Conservation (phyloP, 768 basidiomycete species). For the Naganishia vaughanmartiniae region DNA sequence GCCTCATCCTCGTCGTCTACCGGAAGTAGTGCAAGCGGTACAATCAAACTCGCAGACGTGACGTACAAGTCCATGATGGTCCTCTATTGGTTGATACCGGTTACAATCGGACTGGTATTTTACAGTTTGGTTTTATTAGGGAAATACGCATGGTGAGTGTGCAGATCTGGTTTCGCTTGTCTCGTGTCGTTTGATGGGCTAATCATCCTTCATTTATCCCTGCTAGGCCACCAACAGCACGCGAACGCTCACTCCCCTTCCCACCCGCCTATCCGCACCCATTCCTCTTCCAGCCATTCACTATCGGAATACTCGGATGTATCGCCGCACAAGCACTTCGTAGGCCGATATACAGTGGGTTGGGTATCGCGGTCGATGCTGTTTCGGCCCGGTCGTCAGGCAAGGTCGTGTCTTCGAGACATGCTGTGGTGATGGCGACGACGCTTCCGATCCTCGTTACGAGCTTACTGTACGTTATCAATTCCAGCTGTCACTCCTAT, state of each 20-base stretch:
- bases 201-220: too few species aligned
- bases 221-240: constrained; percentile 47
- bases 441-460: constrained; percentile 15
- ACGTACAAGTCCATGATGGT: constrained; percentile 8
- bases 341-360: constrained; percentile 40
- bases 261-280: constrained; percentile 46
- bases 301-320: constrained; percentile 46
- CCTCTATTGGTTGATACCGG: constrained; percentile 5
- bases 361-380: constrained; percentile 21
- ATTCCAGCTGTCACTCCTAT: not conserved
- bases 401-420: not conserved
- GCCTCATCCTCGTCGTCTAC: not conserved
- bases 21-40: too few species aligned
- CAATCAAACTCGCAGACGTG: not conserved
- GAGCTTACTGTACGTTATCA: not conserved
- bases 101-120: not conserved
- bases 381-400: not conserved
- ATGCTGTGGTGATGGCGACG: constrained; percentile 22
- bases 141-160: constrained; percentile 46
- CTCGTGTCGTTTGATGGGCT: too few species aligned
- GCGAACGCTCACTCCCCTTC: constrained; percentile 35
- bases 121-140: constrained; percentile 39
- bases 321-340: constrained; percentile 45
- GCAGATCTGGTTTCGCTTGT: not conserved
- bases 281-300: constrained; percentile 42